These are phyloP conservation scores for Verruconis gallopava DNA, from an alignment of 2,329 filamentous ascomycete species.

Conservation along the genomic window DNA sequence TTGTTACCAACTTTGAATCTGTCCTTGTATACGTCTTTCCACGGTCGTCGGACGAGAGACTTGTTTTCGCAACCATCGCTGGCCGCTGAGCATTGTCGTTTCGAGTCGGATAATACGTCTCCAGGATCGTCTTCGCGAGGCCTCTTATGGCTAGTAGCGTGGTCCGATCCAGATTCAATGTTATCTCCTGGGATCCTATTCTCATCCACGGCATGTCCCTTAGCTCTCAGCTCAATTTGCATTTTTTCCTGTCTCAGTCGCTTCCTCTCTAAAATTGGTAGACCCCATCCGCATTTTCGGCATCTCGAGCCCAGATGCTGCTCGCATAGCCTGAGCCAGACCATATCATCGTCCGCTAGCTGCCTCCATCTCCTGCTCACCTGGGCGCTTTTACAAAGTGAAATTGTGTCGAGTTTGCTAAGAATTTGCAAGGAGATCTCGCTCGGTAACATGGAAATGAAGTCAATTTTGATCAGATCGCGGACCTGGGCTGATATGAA, in stretches of 20 bases:
- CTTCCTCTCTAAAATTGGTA: conserved; percentile 82
- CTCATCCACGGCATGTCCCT: neutral
- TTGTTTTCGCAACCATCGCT: neutral
- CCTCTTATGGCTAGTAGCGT: neutral
- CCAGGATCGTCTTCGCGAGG: conserved; percentile 18
- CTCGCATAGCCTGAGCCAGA: conserved; percentile 97
- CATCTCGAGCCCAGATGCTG: conserved; percentile 92
- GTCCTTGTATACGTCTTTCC: conserved; percentile 97
- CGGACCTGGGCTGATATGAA: conserved; percentile 82
- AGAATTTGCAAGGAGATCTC: conserved; percentile 92
- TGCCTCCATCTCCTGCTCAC: conserved; percentile 80
- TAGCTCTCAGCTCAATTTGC: conserved; percentile 15
- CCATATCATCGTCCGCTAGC: conserved; percentile 90
- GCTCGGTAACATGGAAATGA: conserved; percentile 72
- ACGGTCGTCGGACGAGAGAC: conserved; percentile 44
- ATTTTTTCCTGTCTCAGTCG: conserved; percentile 75
- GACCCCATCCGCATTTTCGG: conserved; percentile 87
- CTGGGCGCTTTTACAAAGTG: conserved; percentile 88
- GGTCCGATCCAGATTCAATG: neutral
- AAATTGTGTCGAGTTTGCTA: conserved; percentile 83
- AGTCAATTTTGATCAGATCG: conserved; percentile 96
- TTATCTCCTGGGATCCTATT: neutral
- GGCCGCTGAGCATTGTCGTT: neutral
- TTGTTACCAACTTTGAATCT: conserved; percentile 92
- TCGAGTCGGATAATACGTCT: conserved; percentile 30